Evolutionary conservation across 2,329 filamentous ascomycete species (phyloP).

Genomic region (Daldinia sp.): DNA sequence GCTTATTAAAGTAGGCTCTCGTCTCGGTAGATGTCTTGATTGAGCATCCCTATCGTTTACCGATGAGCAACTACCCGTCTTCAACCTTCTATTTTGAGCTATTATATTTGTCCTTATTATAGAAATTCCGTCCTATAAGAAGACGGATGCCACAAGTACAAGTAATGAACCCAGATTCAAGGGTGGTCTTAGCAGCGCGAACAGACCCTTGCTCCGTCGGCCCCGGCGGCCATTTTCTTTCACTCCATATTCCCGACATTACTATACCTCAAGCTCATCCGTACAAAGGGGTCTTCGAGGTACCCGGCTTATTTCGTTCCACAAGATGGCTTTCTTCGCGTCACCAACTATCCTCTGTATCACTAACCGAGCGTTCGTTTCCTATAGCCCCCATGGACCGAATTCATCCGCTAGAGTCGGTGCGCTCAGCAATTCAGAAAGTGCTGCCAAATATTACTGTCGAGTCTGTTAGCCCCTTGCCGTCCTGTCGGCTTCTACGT

Average conservation of each 20-base stretch:
- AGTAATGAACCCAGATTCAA: slow-evolving; percentile 39
- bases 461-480: slow-evolving; percentile 47
- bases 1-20: slow-evolving; percentile 16
- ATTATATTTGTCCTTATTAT: slow-evolving; percentile 29
- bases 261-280: slow-evolving; percentile 31
- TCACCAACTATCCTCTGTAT: slow-evolving; percentile 41
- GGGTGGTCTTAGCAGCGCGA: slow-evolving; percentile 39
- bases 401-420: slow-evolving; percentile 44
- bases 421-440: slow-evolving; percentile 50
- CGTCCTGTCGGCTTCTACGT: slow-evolving; percentile 51
- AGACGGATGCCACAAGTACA: slow-evolving; percentile 32
- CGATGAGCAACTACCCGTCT: slow-evolving; percentile 30
- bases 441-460: slow-evolving; percentile 47
- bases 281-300: slow-evolving; percentile 39
- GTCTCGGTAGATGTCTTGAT: slow-evolving; percentile 26
- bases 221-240: slow-evolving; percentile 38
- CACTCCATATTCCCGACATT: slow-evolving; percentile 37
- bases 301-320: slow-evolving; percentile 41
- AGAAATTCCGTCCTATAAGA: slow-evolving; percentile 27
- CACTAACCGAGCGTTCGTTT: slow-evolving; percentile 37
- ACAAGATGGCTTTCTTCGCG: slow-evolving; percentile 43
- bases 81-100: slow-evolving; percentile 35
- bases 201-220: slow-evolving; percentile 39
- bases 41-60: slow-evolving; percentile 21
- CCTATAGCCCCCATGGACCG: slow-evolving; percentile 48